A percentile compares a stretch with the other conserved stretches of the same genome.
Evolutionary conservation across 1,284 basidiomycete genomes (phyloP).

Genomic region (Austroboletus sp.): DNA sequence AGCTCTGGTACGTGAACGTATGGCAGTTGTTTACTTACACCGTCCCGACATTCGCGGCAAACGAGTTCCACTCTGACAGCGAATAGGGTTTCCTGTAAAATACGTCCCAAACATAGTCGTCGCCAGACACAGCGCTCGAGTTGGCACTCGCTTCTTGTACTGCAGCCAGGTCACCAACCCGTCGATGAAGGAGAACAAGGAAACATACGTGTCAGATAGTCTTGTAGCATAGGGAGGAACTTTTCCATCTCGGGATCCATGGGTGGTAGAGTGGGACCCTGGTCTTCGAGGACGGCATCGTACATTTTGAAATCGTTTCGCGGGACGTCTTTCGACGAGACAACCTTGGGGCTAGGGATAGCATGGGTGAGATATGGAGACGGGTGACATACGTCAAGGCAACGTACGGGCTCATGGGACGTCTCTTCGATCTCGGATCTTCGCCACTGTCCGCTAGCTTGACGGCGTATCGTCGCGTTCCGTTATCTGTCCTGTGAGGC

Average conservation of each 20-base stretch:
- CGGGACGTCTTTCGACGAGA: constrained; percentile 46
- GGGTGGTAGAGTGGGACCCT: constrained; percentile 29
- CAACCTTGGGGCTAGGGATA: constrained; percentile 46
- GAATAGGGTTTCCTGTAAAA: constrained; percentile 63
- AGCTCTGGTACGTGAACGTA: background rate
- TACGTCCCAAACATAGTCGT: constrained; percentile 74
- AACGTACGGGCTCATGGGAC: constrained; percentile 30
- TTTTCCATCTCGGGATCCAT: constrained; percentile 63
- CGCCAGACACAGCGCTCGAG: constrained; percentile 7
- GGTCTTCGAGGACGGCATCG: constrained; percentile 54
- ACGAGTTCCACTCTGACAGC: constrained; percentile 51
- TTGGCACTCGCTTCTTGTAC: constrained; percentile 21
- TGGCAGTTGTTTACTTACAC: constrained; percentile 40
- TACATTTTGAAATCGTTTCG: constrained; percentile 56
- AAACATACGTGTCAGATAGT: constrained; percentile 57
- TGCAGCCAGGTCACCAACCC: constrained; percentile 8
- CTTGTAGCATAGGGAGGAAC: constrained; percentile 62
- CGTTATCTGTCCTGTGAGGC: constrained; percentile 17
- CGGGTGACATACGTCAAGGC: background rate
- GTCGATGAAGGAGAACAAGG: background rate
- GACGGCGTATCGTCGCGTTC: constrained; percentile 25
- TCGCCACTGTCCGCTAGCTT: constrained; percentile 7
- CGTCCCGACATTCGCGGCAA: constrained; percentile 53
- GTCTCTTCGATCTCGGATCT: constrained; percentile 11
- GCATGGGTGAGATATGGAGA: background rate